Conservation (phyloP, 495 filamentous ascomycete genomes). For the Penicillium macrosclerotiorum region DNA sequence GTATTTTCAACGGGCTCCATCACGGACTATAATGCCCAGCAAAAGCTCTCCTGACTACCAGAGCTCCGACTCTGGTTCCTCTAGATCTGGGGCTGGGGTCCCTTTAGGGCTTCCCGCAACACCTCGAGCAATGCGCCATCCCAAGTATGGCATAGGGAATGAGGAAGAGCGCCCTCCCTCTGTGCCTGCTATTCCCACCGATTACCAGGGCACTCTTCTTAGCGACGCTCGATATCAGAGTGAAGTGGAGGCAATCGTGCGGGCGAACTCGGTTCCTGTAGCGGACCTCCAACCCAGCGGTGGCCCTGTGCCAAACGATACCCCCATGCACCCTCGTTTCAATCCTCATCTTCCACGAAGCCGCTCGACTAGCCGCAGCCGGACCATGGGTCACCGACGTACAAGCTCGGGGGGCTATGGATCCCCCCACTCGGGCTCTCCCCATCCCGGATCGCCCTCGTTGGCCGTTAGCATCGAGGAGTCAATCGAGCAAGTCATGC, state of each 20-base stretch:
- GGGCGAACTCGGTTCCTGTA: conserved; percentile 73
- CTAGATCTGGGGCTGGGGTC: conserved; percentile 39
- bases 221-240: conserved; percentile 65
- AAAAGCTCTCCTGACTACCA: conserved; percentile 48
- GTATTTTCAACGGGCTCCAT: conserved; percentile 44
- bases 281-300: conserved; percentile 51
- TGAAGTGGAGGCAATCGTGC: conserved; percentile 52
- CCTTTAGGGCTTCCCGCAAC: conserved; percentile 74
- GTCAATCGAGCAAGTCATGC: conserved; percentile 51
- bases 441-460: too few relatives aligned
- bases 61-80: conserved; percentile 44
- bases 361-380: conserved; percentile 41
- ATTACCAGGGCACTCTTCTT: conserved; percentile 46
- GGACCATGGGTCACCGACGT: conserved; percentile 40
- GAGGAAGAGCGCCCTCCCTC: conserved; percentile 56
- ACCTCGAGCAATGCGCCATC: conserved; percentile 79
- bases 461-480: conserved; percentile 64
- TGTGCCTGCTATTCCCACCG: conserved; percentile 62
- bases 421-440: conserved; percentile 31
- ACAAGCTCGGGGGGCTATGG: conserved; percentile 26
- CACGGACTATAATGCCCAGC: conserved; percentile 32
- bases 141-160: conserved; percentile 60
- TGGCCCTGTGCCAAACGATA: conserved; percentile 40
- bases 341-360: conserved; percentile 53
- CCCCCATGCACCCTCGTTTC: conserved; percentile 57